Base-by-base conservation (phyloP, 2,329 filamentous ascomycete genomes). In the Bertia moriformis region DNA sequence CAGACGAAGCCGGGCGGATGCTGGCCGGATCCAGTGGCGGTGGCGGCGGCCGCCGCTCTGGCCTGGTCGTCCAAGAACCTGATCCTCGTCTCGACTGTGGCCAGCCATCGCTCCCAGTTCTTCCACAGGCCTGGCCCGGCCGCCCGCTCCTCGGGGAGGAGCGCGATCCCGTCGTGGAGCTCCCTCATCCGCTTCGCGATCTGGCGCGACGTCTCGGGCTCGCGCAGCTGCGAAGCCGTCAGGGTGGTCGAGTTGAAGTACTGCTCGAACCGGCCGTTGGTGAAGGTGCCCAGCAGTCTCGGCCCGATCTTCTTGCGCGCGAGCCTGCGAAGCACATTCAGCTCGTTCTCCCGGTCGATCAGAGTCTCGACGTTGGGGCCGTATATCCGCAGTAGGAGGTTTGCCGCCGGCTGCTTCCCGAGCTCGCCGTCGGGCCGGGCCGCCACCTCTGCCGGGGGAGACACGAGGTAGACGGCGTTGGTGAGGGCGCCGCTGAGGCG, bases 181-280 rank as follows among this genome's bases (percentile, higher is more conserved):
- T 98, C 91, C 45, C 88, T 73, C 86, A 98, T 94, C 38, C 91
- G 83, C 66, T 96, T 96, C 12, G 91, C 89, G 52, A 98, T 98
- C 53, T 94, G 84, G 51, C 74, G 83, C 22, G 83, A 93, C 0
- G 85, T 95, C 38, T 86, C 83, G 0, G 84, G 73, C 20, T 84
- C 74, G 27, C 85, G 79, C 36, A 98, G 61, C 46, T 93, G 83
- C 18, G 72, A 66, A 0, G 81, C 69, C 0, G 79, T 89, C 32
- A 98, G 69, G 1, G 91, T 79, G 27, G 75, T 74, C 1, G 91
- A 87, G 52, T 94, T 76, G 54, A 95, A 83, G 54, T 79, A 96
- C 56, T 98, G 82, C 59, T 98, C 91, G 47, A 98, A 98, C 4
- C 91, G 83, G 7, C 91, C 91, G 52, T 98, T 98, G 40, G 71